Evolutionary conservation across 495 filamentous ascomycete genomes (phyloP), one percentile per base, ranked within the genome.

Genomic region (Tirmania nivea): DNA sequence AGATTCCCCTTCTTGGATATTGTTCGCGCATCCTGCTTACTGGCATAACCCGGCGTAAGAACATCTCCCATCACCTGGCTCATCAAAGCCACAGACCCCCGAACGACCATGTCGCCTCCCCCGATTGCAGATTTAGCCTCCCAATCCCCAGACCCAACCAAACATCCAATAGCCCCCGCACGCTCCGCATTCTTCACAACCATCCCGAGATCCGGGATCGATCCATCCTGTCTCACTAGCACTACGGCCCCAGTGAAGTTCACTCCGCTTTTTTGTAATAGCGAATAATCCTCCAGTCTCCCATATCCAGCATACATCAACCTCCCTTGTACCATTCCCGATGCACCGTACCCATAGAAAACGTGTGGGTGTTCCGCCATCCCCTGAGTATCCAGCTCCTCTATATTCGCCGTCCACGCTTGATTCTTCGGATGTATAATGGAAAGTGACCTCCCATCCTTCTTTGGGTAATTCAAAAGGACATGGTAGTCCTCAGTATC

Each of bases 301-400:
- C 92, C 90, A 59, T 87, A 92, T 62, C 95, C 94, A 20, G 83
- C 92, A 63, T 94, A 99, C 1, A 99, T 75, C 52, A 99, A 66
- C n/a, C 81, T 88, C 0, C 92, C 90, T n/a, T 75, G 82, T 21
- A 89, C 87, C 60, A 87, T 84, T 20, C 89, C 90, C 8, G 84
- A 75, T 60, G 80, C 83, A 11, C 87, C 94, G 63, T 90, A 81
- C 0, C 84, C 89, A 64, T 99, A 90, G 58, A 94, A 99, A 12
- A 75, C 77, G 25, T 71, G 69, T 0, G 83, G 84, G 58, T 85
- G 77, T 53, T 72, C 69, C 52, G 75, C 51, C 20, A 54, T 47
- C 35, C 52, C 56, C 19, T 54, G 52, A n/a, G n/a, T 11, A 2
- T 12, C 20, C 48, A 17, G 71, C 68, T 95, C 90, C 59, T 97